Conservation (phyloP, 306 rosid species). For the Lablab purpureus region DNA sequence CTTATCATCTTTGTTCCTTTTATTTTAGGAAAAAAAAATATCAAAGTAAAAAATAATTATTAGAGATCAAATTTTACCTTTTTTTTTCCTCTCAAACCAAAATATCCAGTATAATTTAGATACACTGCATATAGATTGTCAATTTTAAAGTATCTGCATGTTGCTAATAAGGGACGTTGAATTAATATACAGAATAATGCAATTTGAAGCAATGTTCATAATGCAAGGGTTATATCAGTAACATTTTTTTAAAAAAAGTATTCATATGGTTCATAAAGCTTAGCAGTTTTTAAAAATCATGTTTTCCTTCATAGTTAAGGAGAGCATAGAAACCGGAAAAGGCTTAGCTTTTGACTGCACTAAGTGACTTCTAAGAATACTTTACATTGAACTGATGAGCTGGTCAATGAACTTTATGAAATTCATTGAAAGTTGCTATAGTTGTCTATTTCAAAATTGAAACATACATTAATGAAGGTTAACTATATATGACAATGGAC, state of each 20-base stretch:
- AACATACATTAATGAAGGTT: not conserved
- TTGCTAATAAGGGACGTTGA: not conserved
- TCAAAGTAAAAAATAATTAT: too few species aligned
- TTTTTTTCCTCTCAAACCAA: not conserved
- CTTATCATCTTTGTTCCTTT: too few species aligned
- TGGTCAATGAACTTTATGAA: constrained; percentile 20
- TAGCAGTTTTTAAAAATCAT: not conserved
- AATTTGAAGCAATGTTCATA: not conserved
- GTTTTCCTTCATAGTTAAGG: not conserved
- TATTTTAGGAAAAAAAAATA: too few species aligned
- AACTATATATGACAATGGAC: not conserved
- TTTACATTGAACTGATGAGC: constrained; percentile 13
- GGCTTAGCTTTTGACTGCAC: not conserved
- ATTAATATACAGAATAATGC: not conserved
- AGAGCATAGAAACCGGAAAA: not conserved
- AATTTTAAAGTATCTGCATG: not conserved
- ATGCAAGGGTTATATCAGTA: not conserved
- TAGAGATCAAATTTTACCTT: not conserved
- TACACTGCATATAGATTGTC: not conserved
- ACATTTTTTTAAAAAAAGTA: not conserved
- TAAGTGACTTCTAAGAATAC: not conserved
- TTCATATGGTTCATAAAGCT: not conserved
- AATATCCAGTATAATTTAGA: not conserved
- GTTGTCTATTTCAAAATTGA: constrained; percentile 7
- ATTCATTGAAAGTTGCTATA: constrained; percentile 2